These are phyloP conservation scores for Magnusiomyces ingens DNA, from an alignment of 1,139 yeast genomes.

Conservation along the genomic window DNA sequence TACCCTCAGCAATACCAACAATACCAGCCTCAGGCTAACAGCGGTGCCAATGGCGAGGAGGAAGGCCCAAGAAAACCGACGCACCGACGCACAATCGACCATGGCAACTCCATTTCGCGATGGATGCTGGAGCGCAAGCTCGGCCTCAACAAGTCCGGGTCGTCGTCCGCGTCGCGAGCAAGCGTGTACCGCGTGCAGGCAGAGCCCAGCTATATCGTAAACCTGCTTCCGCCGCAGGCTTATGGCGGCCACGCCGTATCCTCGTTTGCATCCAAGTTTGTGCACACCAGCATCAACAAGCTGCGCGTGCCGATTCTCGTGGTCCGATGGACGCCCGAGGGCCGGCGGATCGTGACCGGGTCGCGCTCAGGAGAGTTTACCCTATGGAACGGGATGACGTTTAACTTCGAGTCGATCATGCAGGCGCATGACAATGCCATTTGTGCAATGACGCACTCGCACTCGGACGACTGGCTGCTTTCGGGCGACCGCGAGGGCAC, in stretches of 20 bases:
- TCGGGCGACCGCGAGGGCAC: constrained; percentile 92
- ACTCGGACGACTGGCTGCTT: constrained; percentile 88
- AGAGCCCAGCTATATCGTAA: constrained; percentile 66
- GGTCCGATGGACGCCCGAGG: constrained; percentile 95
- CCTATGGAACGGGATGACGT: constrained; percentile 92
- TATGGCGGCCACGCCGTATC: constrained; percentile 47
- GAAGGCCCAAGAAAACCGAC: constrained; percentile 41
- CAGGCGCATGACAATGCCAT: constrained; percentile 96
- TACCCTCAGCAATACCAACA: background rate
- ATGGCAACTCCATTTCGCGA: constrained; percentile 75
- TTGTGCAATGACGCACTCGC: constrained; percentile 71
- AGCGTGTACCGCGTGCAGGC: constrained; percentile 47
- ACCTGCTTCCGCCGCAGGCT: constrained; percentile 65
- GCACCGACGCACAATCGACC: constrained; percentile 80
- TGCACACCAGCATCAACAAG: constrained; percentile 85
- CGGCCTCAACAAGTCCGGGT: constrained; percentile 25
- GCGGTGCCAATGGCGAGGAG: background rate
- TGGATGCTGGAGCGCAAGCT: constrained; percentile 57
- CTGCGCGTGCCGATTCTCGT: constrained; percentile 88
- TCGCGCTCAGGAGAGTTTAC: constrained; percentile 95
- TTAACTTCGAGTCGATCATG: constrained; percentile 94
- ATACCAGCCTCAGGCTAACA: background rate
- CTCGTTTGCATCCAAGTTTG: constrained; percentile 58
- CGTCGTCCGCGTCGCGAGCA: constrained; percentile 35
- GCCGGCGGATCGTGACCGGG: constrained; percentile 82